phyloP scores from a whole-genome alignment of 129 eudicot genomes.

The Flaveria brownii region DNA sequence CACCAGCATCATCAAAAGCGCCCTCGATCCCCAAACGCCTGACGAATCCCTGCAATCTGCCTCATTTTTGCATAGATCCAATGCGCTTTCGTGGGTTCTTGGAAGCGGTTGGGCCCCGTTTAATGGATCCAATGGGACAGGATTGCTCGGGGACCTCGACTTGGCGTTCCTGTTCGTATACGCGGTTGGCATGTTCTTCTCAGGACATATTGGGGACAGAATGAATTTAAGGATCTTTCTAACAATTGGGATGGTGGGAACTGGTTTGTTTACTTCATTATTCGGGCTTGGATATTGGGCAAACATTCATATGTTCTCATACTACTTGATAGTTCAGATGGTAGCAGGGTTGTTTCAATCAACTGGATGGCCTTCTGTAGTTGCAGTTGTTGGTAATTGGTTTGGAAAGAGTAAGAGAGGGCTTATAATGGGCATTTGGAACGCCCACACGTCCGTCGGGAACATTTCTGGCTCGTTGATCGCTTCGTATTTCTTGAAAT shows the following conservation, averaged over 20 bases:
- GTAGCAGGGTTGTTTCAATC: conserved; percentile 90
- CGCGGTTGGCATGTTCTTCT: conserved; percentile 86
- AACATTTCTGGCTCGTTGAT: conserved; percentile 79
- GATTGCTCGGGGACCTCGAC: conserved; percentile 88
- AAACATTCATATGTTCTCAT: conserved; percentile 64
- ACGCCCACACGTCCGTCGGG: conserved; percentile 87
- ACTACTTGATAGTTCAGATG: conserved; percentile 84
- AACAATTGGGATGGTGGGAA: conserved; percentile 92
- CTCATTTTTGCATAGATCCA: conserved; percentile 44
- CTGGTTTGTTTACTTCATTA: conserved; percentile 81
- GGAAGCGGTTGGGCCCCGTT: conserved; percentile 91
- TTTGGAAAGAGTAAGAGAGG: conserved; percentile 93
- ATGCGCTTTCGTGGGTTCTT: conserved; percentile 43
- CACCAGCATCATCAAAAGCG: conserved; percentile 82
- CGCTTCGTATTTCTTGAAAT: conserved; percentile 72
- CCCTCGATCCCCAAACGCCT: conserved; percentile 80
- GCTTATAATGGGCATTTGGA: conserved; percentile 96
- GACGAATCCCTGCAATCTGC: conserved; percentile 32
- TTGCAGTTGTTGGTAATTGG: conserved; percentile 98
- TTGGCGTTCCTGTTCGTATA: conserved; percentile 81
- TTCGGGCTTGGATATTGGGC: conserved; percentile 92
- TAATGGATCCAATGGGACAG: conserved; percentile 71
- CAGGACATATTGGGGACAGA: conserved; percentile 90
- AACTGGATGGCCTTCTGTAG: conserved; percentile 98
- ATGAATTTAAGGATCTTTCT: conserved; percentile 75